Base-by-base conservation (phyloP, 2,329 filamentous ascomycete species). In the Penicillium brevicompactum region DNA sequence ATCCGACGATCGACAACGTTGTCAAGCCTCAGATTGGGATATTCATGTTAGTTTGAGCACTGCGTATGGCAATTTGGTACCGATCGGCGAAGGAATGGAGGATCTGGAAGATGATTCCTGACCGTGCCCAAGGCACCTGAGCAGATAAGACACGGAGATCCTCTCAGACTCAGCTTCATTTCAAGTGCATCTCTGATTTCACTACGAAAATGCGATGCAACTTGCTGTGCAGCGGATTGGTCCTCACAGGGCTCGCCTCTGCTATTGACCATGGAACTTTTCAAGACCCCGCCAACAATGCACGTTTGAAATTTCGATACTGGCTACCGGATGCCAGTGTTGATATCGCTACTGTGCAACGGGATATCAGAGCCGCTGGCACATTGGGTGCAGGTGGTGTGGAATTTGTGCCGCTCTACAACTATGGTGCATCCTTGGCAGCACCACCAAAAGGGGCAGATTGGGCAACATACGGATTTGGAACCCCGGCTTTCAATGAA, bases 381-480 rank as follows among this genome's bases (percentile, higher is more conserved):
- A 48, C 56, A 1, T 58, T 71, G 30, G 75, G 76, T 1, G 70
- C 70, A 3, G 75, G 74, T 6, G 76, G 75, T 1, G 59, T 78
- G 4, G 74, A 78, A 40, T 57, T 77, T 2, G 62, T 78, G 0
- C 70, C 70, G 0, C 78, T 71, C 46, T 78, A 76, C 57, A 63
- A 69, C 4, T 77, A 77, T 56, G 74, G 74, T n/a, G 55, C 45
- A 22, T 13, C 46, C 14, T 13, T 53, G 10, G 46, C 6, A 2
- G 48, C 49, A 9, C 64, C 48, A 13, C 58, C 59, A 2, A 38
- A 38, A 4, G 60, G 55, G 14, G 61, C 69, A 3, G 68, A 74
- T 55, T 78, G 76, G 76, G 65, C 67, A 0, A 64, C 50, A 9
- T 76, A 75, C 62, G 74, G 75, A 0, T 79, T 73, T 64, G 76